phyloP scores from a whole-genome alignment of 2,329 filamentous ascomycete genomes.

The Pyrenophora seminiperda region DNA sequence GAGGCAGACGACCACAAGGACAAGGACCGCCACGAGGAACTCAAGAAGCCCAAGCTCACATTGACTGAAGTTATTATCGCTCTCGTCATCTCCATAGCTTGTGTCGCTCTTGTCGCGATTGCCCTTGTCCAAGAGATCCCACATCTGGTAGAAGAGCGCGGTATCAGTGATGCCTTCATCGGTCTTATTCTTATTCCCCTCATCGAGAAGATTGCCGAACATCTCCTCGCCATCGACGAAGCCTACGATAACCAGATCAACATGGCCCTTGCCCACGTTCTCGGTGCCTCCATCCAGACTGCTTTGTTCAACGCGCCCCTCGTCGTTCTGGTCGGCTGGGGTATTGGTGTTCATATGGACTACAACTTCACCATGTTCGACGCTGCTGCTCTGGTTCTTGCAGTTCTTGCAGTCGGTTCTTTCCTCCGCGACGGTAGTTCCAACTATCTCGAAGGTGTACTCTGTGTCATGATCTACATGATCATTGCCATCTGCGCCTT shows the following conservation, averaged over 20 bases:
- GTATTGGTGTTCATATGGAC: slow-evolving; percentile 67
- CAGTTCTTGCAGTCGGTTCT: slow-evolving; percentile 84
- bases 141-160: slow-evolving; percentile 58
- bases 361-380: slow-evolving; percentile 89
- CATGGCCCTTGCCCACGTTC: slow-evolving; percentile 81
- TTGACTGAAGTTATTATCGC: slow-evolving; percentile 73
- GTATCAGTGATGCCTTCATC: slow-evolving; percentile 60
- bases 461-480: slow-evolving; percentile 73
- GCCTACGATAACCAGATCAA: slow-evolving; percentile 85
- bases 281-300: slow-evolving; percentile 87
- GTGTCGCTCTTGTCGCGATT: slow-evolving; percentile 75
- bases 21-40: slow-evolving; percentile 65
- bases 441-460: slow-evolving; percentile 85
- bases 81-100: slow-evolving; percentile 65
- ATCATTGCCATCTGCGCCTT: slow-evolving; percentile 66
- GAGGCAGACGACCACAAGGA: slow-evolving; percentile 72
- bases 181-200: slow-evolving; percentile 79
- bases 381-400: slow-evolving; percentile 77
- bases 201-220: slow-evolving; percentile 83
- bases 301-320: slow-evolving; percentile 86
- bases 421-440: slow-evolving; percentile 87
- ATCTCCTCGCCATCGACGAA: slow-evolving; percentile 82
- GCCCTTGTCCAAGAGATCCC: slow-evolving; percentile 75
- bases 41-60: slow-evolving; percentile 70
- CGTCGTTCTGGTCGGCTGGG: slow-evolving; percentile 83